These are phyloP conservation scores for Aspergillus baeticus DNA, from an alignment of 495 filamentous ascomycete species.

Conservation along the genomic window DNA sequence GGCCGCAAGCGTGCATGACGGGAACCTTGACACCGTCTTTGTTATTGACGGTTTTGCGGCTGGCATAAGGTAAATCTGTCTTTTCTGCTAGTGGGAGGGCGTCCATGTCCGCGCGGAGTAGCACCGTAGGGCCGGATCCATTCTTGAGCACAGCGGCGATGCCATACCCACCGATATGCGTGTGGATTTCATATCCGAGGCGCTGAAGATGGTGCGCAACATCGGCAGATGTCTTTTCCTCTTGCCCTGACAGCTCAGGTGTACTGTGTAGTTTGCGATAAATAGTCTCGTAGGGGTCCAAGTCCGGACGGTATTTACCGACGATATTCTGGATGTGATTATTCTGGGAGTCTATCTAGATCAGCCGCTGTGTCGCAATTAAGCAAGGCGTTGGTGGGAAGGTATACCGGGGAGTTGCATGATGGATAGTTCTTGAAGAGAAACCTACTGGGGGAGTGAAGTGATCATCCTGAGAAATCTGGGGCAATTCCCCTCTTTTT, in stretches of 20 bases:
- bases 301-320: conserved; percentile 28
- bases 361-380: background rate
- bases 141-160: conserved; percentile 56
- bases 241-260: conserved; percentile 54
- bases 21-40: conserved; percentile 45
- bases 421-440: background rate
- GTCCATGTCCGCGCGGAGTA: conserved; percentile 63
- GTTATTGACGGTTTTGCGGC: conserved; percentile 39
- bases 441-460: too few relatives aligned
- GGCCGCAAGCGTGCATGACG: conserved; percentile 69
- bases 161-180: conserved; percentile 56
- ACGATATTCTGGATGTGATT: conserved; percentile 15
- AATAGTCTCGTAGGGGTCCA: conserved; percentile 39
- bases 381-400: background rate
- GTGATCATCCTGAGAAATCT: too few relatives aligned
- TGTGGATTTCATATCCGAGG: conserved; percentile 45
- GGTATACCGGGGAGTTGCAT: conserved; percentile 7
- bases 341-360: background rate
- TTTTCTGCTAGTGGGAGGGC: conserved; percentile 58
- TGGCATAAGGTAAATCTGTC: conserved; percentile 56
- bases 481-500: background rate
- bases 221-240: conserved; percentile 41
- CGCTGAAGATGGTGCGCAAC: conserved; percentile 37
- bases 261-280: conserved; percentile 48
- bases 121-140: conserved; percentile 50